These are phyloP conservation scores for Colletotrichum karsti DNA, from an alignment of 2,329 filamentous ascomycete genomes.

Conservation along the genomic window DNA sequence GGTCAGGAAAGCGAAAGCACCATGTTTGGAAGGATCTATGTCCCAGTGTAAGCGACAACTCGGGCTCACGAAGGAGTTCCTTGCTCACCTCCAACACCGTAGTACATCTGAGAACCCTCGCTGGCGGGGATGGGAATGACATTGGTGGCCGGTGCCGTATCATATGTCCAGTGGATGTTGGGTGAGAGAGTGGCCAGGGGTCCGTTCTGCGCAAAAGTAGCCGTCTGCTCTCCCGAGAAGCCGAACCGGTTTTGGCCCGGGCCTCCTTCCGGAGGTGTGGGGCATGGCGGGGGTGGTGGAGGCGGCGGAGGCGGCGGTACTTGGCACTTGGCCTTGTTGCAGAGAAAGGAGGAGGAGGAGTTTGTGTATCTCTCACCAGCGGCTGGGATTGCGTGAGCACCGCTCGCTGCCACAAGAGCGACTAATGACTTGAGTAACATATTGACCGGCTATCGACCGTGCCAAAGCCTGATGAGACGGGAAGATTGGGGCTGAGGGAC, in stretches of 20 bases:
- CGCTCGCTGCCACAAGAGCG: too few relatives aligned
- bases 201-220: not conserved
- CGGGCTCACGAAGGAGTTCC: too few relatives aligned
- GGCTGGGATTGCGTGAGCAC: too few relatives aligned
- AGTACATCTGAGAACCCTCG: constrained; percentile 34
- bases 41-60: not conserved
- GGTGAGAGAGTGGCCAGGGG: constrained; percentile 3
- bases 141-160: constrained; percentile 33
- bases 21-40: not conserved
- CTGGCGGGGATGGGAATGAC: constrained; percentile 33
- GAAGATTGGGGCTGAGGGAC: too few relatives aligned
- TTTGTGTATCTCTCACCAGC: too few relatives aligned
- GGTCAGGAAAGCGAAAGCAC: constrained; percentile 36
- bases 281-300: not conserved
- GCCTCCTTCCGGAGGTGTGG: not conserved
- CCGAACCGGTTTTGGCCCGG: not conserved
- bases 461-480: too few relatives aligned
- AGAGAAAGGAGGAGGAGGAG: too few relatives aligned
- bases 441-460: too few relatives aligned
- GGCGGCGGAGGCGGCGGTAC: not conserved
- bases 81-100: constrained; percentile 31
- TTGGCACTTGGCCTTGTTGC: too few relatives aligned
- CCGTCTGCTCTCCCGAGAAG: not conserved
- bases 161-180: constrained; percentile 35
- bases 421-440: too few relatives aligned